phyloP scores from a whole-genome alignment of 768 basidiomycete genomes.

The Tricholoma saponaceum region DNA sequence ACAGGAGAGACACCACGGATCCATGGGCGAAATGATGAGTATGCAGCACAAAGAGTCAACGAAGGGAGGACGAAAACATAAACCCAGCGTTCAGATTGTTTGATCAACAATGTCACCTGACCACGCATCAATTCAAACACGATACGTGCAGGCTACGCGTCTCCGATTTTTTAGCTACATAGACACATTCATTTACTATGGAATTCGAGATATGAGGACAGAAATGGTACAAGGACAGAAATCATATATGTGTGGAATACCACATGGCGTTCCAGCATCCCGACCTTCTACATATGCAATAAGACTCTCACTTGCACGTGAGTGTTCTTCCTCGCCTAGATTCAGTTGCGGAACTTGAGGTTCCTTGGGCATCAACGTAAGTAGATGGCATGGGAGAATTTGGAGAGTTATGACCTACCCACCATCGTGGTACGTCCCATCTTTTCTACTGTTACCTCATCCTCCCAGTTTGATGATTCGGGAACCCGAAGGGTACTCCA shows the following conservation, averaged over 20 bases:
- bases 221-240: neutral
- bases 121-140: neutral
- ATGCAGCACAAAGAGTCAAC: too few species aligned
- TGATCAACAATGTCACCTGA: neutral
- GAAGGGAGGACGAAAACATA: neutral
- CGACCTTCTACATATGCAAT: neutral
- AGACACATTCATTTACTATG: neutral
- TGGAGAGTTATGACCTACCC: neutral
- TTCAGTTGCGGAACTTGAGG: neutral
- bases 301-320: neutral
- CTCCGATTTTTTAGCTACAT: neutral
- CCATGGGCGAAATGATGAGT: neutral
- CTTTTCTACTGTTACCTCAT: neutral
- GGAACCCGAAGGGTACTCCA: neutral
- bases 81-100: neutral
- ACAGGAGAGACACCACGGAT: neutral
- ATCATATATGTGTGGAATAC: neutral
- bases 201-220: too few species aligned
- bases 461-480: neutral
- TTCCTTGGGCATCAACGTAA: neutral
- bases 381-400: neutral
- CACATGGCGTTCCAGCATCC: neutral
- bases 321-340: neutral
- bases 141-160: neutral
- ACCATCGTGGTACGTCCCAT: neutral